Evolutionary conservation across 495 filamentous ascomycete genomes (phyloP), one percentile per base, ranked within the genome.

Genomic region (Acidiella bohemica): DNA sequence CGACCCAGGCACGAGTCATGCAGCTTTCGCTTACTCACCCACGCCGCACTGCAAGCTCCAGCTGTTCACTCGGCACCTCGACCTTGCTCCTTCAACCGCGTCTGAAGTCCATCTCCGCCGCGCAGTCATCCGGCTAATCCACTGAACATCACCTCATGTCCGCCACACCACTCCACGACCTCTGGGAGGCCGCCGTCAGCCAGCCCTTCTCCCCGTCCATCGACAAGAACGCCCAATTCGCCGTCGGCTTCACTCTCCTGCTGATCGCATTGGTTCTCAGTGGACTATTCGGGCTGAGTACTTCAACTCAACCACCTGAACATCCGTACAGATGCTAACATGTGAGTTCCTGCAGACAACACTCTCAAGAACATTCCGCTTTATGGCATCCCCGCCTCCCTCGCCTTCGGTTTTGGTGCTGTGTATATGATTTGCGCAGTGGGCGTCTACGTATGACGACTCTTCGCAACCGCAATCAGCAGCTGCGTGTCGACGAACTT

Each of bases 401-500:
- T 93, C 49, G 78, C 83, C 38, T 74, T 93, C 63, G 92, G 90
- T 29, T 85, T 95, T 59, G 90, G 92, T 47, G 81, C 88, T 32
- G 85, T 96, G 16, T 93, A 84, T 68, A 88, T 93, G 78, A 95
- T 97, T 58, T 97, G 90, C 62, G 90, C 85, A 17, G 90, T 86
- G 58, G 90, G 90, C 55, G 92, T 97, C 56, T 97, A 97, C 77
- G 90, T 97, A 62, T 97, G 76, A 67, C 3, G 13, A 24, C n/a
- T 8, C 22, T 8, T 9, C 39, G 19, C 34, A 11, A 14, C 8
- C 39, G 34, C 13, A 18, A 34, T 3, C 39, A 23, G 19, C 3
- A 30, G 37, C n/a, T n/a, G n/a, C n/a, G n/a, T n/a, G n/a, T n/a
- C n/a, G n/a, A n/a, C n/a, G n/a, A n/a, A n/a, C n/a, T n/a, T n/a